phyloP scores from a whole-genome alignment of 805 yeast species.

The Lipomyces kockii region DNA sequence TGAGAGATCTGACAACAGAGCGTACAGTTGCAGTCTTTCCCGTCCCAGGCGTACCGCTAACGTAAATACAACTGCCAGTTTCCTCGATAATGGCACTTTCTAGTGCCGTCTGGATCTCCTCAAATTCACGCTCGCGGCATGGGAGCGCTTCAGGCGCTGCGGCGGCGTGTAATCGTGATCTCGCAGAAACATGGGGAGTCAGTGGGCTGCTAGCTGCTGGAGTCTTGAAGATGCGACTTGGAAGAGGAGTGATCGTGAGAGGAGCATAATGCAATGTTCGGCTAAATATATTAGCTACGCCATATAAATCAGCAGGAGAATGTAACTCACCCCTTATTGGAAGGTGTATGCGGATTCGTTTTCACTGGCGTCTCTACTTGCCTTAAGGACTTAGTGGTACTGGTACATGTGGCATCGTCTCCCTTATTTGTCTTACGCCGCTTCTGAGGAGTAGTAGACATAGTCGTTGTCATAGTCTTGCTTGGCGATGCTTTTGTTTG shows the following conservation, averaged over 20 bases:
- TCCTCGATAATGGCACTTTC: slow-evolving; percentile 72
- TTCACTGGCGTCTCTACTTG: not conserved
- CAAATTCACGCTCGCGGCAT: slow-evolving; percentile 84
- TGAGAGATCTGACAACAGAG: slow-evolving; percentile 77
- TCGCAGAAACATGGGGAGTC: slow-evolving; percentile 39
- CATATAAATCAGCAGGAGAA: not conserved
- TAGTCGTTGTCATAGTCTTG: not conserved
- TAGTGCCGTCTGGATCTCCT: slow-evolving; percentile 66
- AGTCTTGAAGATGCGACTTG: slow-evolving; percentile 30
- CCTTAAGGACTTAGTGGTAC: not conserved
- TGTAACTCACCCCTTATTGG: not conserved
- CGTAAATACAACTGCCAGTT: slow-evolving; percentile 82
- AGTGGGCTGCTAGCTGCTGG: slow-evolving; percentile 23
- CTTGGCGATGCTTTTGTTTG: slow-evolving; percentile 1
- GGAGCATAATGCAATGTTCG: slow-evolving; percentile 26
- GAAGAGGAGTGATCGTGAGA: slow-evolving; percentile 16
- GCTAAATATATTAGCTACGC: not conserved
- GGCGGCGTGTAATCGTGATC: slow-evolving; percentile 45
- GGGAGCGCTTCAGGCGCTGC: slow-evolving; percentile 63
- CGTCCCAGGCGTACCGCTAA: slow-evolving; percentile 97
- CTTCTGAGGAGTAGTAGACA: not conserved
- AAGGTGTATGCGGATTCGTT: not conserved
- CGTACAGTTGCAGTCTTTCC: slow-evolving; percentile 95
- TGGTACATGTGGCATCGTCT: not conserved
- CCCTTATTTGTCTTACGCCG: not conserved